Evolutionary conservation across 495 filamentous ascomycete genomes (phyloP).

Genomic region (Penicillium daleae): DNA sequence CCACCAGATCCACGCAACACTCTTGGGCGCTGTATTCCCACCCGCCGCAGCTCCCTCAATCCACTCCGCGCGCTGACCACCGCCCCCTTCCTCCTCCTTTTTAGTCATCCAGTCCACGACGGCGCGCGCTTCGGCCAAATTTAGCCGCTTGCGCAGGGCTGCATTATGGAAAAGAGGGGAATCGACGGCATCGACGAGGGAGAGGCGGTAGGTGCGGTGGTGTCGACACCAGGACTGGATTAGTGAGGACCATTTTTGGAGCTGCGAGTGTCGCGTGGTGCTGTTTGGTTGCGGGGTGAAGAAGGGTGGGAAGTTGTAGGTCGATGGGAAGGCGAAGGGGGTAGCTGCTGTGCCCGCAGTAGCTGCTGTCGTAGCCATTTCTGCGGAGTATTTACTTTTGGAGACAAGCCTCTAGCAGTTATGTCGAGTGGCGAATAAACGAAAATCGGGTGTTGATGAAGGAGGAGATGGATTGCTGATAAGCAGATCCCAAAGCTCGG

Average conservation of each 20-base stretch:
- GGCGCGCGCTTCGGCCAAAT: constrained; percentile 62
- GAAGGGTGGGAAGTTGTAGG: constrained; percentile 59
- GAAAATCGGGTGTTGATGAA: not conserved
- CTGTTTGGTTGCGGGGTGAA: constrained; percentile 75
- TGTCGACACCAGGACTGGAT: constrained; percentile 83
- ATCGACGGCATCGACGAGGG: constrained; percentile 63
- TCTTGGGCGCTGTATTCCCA: constrained; percentile 31
- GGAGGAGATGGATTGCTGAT: constrained; percentile 13
- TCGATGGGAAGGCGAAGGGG: constrained; percentile 45
- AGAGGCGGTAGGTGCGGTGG: constrained; percentile 72
- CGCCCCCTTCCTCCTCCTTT: constrained; percentile 62
- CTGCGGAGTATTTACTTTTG: not conserved
- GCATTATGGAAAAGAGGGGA: constrained; percentile 62
- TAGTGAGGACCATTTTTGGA: constrained; percentile 81
- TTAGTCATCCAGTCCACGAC: constrained; percentile 75
- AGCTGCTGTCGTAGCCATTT: constrained; percentile 3
- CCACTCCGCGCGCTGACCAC: constrained; percentile 68
- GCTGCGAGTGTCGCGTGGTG: constrained; percentile 74
- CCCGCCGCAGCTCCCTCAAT: constrained; percentile 38
- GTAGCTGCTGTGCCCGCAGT: constrained; percentile 22
- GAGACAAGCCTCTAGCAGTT: not conserved
- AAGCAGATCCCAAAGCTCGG: constrained; percentile 8
- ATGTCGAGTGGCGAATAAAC: not conserved
- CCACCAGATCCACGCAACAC: constrained; percentile 69
- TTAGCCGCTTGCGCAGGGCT: constrained; percentile 57